phyloP scores from a whole-genome alignment of 129 eudicot species.

The Artemisia tridentata region DNA sequence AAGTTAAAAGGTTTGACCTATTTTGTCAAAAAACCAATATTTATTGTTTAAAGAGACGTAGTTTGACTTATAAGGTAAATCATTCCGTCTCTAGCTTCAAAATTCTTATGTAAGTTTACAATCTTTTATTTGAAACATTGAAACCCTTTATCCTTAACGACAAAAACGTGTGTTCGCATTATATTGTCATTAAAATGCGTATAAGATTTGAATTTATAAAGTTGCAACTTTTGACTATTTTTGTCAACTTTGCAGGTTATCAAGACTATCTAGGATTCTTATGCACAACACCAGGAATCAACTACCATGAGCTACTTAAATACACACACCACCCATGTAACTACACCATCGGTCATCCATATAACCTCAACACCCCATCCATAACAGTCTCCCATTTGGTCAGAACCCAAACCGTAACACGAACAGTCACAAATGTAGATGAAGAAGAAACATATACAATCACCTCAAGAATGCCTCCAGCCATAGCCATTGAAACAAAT shows the following conservation, averaged over 20 bases:
- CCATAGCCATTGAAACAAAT: slow-evolving; percentile 65
- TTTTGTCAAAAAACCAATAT: background rate
- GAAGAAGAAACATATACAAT: slow-evolving; percentile 79
- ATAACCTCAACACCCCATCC: slow-evolving; percentile 81
- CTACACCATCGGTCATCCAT: slow-evolving; percentile 79
- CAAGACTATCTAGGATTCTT: slow-evolving; percentile 87
- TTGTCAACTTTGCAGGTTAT: slow-evolving; percentile 50
- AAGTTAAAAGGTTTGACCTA: slow-evolving; percentile 1
- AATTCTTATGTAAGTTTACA: background rate
- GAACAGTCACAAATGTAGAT: slow-evolving; percentile 76
- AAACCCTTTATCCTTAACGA: background rate
- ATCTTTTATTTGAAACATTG: background rate
- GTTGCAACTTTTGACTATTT: slow-evolving; percentile 13
- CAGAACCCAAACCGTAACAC: slow-evolving; percentile 66
- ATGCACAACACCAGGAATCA: slow-evolving; percentile 83
- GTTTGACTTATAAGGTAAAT: slow-evolving; percentile 13
- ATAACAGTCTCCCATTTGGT: slow-evolving; percentile 82
- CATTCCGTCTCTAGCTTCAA: slow-evolving; percentile 9
- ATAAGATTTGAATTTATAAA: too few relatives aligned
- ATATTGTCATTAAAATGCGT: too few relatives aligned
- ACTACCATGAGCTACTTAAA: slow-evolving; percentile 67
- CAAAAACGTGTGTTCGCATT: background rate
- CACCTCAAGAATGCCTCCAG: slow-evolving; percentile 75
- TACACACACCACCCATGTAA: slow-evolving; percentile 76
- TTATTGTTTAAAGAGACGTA: background rate